A percentile compares a stretch with the other conserved stretches of the same genome.
Conservation (phyloP, 352 stramenopile species). For the Pilasporangium apinafurcum region DNA sequence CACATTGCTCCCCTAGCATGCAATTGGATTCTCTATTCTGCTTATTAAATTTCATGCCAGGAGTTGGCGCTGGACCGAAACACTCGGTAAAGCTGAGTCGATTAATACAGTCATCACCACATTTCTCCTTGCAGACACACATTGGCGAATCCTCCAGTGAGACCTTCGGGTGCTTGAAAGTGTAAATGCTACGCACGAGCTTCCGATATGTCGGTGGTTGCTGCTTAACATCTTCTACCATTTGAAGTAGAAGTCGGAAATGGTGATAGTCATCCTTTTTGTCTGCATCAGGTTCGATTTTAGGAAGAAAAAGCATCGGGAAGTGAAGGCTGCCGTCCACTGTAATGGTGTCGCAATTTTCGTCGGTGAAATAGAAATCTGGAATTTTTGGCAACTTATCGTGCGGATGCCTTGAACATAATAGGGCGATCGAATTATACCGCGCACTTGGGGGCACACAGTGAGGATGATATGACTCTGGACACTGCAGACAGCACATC, state of each 20-base stretch:
- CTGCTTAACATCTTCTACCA: conserved; percentile 72
- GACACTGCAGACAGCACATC: conserved; percentile 90
- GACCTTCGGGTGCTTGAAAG: conserved; percentile 75
- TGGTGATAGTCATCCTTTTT: conserved; percentile 60
- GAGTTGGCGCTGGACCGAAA: conserved; percentile 60
- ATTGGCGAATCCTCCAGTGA: conserved; percentile 71
- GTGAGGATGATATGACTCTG: conserved; percentile 88
- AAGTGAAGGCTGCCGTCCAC: conserved; percentile 74
- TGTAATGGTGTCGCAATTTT: conserved; percentile 55
- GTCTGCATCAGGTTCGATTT: conserved; percentile 39
- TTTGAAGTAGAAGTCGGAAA: conserved; percentile 60
- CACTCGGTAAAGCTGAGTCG: conserved; percentile 90
- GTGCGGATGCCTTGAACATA: conserved; percentile 87
- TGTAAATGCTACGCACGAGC: conserved; percentile 77
- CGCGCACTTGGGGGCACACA: conserved; percentile 88
- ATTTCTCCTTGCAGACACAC: conserved; percentile 73
- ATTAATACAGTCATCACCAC: conserved; percentile 93
- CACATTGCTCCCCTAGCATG: conserved; percentile 83
- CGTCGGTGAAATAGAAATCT: conserved; percentile 57
- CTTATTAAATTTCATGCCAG: conserved; percentile 63
- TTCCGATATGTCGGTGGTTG: conserved; percentile 74
- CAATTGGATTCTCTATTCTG: conserved; percentile 87
- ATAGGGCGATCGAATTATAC: conserved; percentile 89
- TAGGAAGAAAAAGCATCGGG: conserved; percentile 75
- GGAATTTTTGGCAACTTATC: conserved; percentile 78